These are phyloP conservation scores for Hymenoscyphus albidus DNA, from an alignment of 2,329 filamentous ascomycete species.

Conservation along the genomic window DNA sequence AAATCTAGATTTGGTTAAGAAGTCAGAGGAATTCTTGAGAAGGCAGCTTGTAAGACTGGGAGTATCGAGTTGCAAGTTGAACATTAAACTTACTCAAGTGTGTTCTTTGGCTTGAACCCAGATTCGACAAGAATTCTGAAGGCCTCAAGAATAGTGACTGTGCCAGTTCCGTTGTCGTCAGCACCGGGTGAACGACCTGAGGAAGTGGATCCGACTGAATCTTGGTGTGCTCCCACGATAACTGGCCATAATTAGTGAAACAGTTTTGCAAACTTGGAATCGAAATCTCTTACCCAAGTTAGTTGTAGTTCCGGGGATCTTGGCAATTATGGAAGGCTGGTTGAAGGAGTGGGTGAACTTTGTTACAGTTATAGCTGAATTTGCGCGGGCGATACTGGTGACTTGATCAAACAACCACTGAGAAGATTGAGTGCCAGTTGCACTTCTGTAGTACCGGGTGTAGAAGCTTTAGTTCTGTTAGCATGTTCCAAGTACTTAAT, in stretches of 20 bases:
- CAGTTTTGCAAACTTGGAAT: not conserved
- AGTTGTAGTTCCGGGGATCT: slow-evolving; percentile 13
- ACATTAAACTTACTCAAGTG: slow-evolving; percentile 54
- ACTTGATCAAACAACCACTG: slow-evolving; percentile 12
- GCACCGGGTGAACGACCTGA: slow-evolving; percentile 65
- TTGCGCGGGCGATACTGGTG: slow-evolving; percentile 8
- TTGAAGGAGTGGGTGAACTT: slow-evolving; percentile 16
- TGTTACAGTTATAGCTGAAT: slow-evolving; percentile 10
- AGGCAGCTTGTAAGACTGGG: not conserved
- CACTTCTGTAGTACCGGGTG: slow-evolving; percentile 14
- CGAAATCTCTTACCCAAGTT: slow-evolving; percentile 8
- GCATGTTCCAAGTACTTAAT: not conserved
- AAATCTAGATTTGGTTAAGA: slow-evolving; percentile 47
- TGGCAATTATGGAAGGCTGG: slow-evolving; percentile 17
- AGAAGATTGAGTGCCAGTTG: slow-evolving; percentile 10
- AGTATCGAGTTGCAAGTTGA: too few relatives aligned
- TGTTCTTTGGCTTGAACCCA: slow-evolving; percentile 68
- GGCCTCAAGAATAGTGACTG: slow-evolving; percentile 88
- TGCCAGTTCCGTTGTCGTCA: slow-evolving; percentile 90
- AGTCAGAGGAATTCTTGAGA: not conserved
- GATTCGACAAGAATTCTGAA: slow-evolving; percentile 73
- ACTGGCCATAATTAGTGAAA: slow-evolving; percentile 38
- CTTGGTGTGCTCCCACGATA: slow-evolving; percentile 84
- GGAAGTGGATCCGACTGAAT: slow-evolving; percentile 54
- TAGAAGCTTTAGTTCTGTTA: slow-evolving; percentile 7